phyloP scores from a whole-genome alignment of 257 asterid genomes.

The Forsythia suspensa region DNA sequence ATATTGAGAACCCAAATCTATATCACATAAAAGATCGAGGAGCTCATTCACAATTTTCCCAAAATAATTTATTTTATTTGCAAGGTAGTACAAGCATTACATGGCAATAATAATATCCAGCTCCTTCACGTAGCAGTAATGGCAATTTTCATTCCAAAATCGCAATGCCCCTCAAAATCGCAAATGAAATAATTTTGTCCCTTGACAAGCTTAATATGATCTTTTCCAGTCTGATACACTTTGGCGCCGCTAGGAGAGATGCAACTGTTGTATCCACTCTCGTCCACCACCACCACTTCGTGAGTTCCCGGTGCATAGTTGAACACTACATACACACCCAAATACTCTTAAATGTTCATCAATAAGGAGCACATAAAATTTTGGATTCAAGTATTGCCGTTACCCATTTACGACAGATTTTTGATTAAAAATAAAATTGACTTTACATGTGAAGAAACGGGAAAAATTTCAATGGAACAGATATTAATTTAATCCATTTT shows the following conservation, averaged over 20 bases:
- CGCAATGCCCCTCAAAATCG: constrained; percentile 22
- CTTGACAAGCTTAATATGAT: constrained; percentile 13
- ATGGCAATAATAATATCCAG: not conserved
- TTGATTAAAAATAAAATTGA: no score
- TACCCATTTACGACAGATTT: no score
- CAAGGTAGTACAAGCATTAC: not conserved
- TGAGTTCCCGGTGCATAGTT: constrained; percentile 20
- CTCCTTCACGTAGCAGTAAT: not conserved
- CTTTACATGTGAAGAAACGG: no score
- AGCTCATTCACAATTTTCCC: no score
- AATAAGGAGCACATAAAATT: no score
- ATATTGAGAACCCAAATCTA: no score
- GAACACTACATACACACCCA: constrained; percentile 19
- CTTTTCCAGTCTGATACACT: constrained; percentile 25
- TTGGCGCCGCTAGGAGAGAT: not conserved
- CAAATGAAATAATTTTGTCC: constrained; percentile 31
- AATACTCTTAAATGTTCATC: not conserved
- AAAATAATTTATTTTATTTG: no score
- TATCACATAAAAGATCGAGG: no score
- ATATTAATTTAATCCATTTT: no score
- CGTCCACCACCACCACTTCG: constrained; percentile 22
- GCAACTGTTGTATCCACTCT: constrained; percentile 24
- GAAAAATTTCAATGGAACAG: no score
- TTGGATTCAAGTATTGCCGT: no score
- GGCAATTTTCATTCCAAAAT: constrained; percentile 24